Conservation (phyloP, 169 alveolate genomes). For the Toxoplasma gondii region DNA sequence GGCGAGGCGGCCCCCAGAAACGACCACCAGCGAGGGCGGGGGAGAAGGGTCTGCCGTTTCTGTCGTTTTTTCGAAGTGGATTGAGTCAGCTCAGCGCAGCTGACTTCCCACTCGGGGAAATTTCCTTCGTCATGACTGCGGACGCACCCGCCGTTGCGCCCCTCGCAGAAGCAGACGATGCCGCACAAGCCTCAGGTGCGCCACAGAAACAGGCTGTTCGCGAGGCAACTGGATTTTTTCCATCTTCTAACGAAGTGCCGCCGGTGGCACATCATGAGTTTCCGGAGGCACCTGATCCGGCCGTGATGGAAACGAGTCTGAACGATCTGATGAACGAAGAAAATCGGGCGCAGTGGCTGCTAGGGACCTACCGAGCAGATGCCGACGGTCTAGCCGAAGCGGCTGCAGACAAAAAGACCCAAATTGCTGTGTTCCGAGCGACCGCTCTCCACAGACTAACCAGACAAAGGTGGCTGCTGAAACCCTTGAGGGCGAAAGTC, state of each 20-base stretch:
- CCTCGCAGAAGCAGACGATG: background rate
- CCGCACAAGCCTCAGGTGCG: background rate
- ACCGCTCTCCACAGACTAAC: background rate
- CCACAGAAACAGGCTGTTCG: background rate
- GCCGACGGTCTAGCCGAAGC: background rate
- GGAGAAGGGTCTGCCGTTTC: background rate
- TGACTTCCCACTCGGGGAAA: background rate
- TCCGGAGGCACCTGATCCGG: background rate
- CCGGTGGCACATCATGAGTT: background rate
- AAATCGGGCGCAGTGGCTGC: background rate
- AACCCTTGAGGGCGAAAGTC: slow-evolving; percentile 3
- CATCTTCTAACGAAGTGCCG: background rate
- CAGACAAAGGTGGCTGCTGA: slow-evolving; percentile 7
- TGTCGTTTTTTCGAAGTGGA: background rate
- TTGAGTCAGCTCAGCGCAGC: background rate
- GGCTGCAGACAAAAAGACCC: background rate
- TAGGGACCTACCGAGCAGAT: background rate
- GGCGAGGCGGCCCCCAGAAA: background rate
- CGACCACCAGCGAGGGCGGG: background rate
- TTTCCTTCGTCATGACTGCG: slow-evolving; percentile 10
- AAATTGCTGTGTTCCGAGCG: background rate
- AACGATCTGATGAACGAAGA: no score
- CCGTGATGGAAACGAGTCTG: background rate
- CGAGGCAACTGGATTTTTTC: background rate
- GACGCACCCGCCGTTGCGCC: background rate